Conservation (phyloP, 2,329 filamentous ascomycete species). For the Hypoxylon sp. region DNA sequence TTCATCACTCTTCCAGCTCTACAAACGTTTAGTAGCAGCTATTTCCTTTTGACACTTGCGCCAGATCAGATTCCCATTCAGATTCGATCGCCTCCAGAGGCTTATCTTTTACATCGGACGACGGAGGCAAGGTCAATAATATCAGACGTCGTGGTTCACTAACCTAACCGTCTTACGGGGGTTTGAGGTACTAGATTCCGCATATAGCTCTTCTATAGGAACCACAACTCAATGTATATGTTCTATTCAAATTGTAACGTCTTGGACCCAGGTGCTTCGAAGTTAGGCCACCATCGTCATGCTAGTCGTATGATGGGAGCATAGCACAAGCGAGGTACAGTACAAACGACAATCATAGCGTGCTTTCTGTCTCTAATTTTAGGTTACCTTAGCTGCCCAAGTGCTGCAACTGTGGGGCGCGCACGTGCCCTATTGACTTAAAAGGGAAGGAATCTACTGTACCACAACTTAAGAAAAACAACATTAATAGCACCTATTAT, state of each 20-base stretch:
- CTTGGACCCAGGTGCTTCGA: not conserved
- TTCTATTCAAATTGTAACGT: constrained; percentile 10
- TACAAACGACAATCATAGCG: not conserved
- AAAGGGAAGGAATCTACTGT: too few species aligned
- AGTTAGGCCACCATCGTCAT: not conserved
- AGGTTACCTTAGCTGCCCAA: not conserved
- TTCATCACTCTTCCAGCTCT: constrained; percentile 14
- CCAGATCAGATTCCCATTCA: constrained; percentile 9
- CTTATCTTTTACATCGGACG: constrained; percentile 19
- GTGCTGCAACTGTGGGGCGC: too few species aligned
- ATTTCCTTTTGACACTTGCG: constrained; percentile 21
- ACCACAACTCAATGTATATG: constrained; percentile 34
- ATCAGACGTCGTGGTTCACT: constrained; percentile 7
- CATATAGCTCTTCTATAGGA: constrained; percentile 22
- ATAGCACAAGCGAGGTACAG: not conserved
- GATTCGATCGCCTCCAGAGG: constrained; percentile 20
- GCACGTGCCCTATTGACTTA: too few species aligned
- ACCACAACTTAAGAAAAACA: too few species aligned
- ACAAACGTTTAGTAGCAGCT: constrained; percentile 10
- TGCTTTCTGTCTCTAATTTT: not conserved
- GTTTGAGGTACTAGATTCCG: constrained; percentile 20
- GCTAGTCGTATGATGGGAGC: not conserved
- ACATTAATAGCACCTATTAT: too few species aligned
- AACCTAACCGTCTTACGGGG: constrained; percentile 8
- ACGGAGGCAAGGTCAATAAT: constrained; percentile 3